These are phyloP conservation scores for Entophlyctis luteolus DNA, from an alignment of 192 early-diverging fungal species.

Conservation along the genomic window DNA sequence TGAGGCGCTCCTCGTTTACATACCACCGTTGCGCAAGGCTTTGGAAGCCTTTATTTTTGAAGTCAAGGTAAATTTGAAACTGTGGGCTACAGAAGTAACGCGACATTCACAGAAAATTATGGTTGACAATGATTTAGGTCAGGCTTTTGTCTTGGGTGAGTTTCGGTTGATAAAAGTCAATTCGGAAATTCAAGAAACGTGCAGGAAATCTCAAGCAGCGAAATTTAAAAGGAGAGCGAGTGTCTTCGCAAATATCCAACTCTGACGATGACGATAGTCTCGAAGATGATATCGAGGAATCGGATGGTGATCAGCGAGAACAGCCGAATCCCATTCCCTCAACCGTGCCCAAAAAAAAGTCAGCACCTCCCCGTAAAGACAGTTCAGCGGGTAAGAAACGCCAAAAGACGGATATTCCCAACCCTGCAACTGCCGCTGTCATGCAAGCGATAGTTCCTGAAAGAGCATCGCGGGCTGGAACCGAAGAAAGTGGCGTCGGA, in stretches of 20 bases:
- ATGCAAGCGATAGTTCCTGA: not conserved
- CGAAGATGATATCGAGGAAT: not conserved
- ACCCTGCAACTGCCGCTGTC: not conserved
- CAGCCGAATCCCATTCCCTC: too few relatives aligned
- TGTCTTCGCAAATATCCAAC: constrained; percentile 22
- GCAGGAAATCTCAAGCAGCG: constrained; percentile 24
- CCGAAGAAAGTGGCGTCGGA: too few relatives aligned
- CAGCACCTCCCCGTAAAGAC: not conserved
- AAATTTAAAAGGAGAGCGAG: constrained; percentile 12
- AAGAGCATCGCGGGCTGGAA: not conserved
- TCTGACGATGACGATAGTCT: constrained; percentile 2
- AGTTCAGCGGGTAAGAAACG: not conserved
- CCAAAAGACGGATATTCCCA: not conserved
- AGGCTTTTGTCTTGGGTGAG: constrained; percentile 21
- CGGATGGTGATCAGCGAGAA: not conserved
- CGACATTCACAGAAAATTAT: constrained; percentile 12
- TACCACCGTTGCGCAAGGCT: constrained; percentile 20
- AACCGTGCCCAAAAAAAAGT: not conserved
- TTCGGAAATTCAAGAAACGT: not conserved
- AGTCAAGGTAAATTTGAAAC: constrained; percentile 13
- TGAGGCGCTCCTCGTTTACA: not conserved
- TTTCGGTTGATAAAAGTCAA: not conserved
- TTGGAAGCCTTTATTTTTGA: constrained; percentile 25
- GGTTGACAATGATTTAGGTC: constrained; percentile 17
- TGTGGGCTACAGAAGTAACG: too few relatives aligned